These are phyloP conservation scores for Microstegium vimineum DNA, from an alignment of 176 grass and related monocot genomes.

Conservation along the genomic window DNA sequence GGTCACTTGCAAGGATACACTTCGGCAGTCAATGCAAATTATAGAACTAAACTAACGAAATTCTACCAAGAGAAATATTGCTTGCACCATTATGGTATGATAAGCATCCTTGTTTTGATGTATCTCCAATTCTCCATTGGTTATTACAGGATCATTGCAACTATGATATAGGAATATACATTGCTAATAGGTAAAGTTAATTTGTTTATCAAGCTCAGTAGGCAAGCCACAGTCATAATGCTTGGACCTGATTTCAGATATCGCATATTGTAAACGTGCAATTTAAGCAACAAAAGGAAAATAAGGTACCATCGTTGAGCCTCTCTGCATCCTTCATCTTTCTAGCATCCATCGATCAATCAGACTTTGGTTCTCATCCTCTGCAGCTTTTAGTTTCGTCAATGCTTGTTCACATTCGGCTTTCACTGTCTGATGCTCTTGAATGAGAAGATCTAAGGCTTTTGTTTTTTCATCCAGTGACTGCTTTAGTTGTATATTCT, in stretches of 20 bases:
- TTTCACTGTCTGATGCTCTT: constrained; percentile 69
- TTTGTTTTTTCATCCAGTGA: constrained; percentile 73
- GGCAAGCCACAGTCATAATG: not conserved
- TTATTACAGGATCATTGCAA: not conserved
- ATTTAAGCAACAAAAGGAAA: constrained; percentile 11
- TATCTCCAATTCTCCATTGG: not conserved
- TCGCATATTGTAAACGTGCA: not conserved
- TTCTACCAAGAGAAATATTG: not conserved
- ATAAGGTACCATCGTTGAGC: constrained; percentile 87
- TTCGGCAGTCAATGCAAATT: not conserved
- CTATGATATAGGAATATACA: constrained; percentile 13
- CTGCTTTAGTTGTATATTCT: constrained; percentile 66
- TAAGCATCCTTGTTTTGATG: constrained; percentile 12
- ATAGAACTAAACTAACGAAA: not conserved
- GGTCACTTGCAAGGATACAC: constrained; percentile 7
- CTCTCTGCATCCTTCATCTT: constrained; percentile 98
- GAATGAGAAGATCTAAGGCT: constrained; percentile 73
- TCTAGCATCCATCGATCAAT: constrained; percentile 93
- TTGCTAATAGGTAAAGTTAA: constrained; percentile 4
- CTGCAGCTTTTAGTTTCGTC: constrained; percentile 61
- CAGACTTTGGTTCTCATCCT: constrained; percentile 66
- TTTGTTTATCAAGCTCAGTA: not conserved
- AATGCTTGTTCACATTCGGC: constrained; percentile 61
- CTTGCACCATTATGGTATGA: not conserved
- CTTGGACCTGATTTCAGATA: not conserved